Evolutionary conservation across 352 stramenopile genomes (phyloP).

Genomic region (Blastocystis sp.): DNA sequence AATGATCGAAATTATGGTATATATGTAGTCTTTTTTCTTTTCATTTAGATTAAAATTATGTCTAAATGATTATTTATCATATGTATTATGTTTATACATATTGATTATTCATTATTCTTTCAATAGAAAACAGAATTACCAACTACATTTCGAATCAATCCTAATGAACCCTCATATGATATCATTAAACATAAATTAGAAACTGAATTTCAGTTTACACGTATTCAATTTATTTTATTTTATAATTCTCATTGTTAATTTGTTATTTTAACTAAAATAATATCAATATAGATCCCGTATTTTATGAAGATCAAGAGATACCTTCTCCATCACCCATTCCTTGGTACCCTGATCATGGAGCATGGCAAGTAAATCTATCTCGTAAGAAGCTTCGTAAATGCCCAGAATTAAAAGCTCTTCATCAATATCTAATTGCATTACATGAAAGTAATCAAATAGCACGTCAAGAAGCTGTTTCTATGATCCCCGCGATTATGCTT

Average conservation of each 20-base stretch:
- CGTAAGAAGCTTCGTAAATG: conserved; percentile 50
- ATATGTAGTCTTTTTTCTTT: neutral
- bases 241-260: no score
- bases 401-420: conserved; percentile 69
- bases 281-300: no score
- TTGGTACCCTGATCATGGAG: conserved; percentile 65
- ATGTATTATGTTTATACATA: no score
- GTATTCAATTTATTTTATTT: no score
- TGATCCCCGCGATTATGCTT: conserved; percentile 90
- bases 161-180: conserved; percentile 59
- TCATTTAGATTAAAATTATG: conserved; percentile 52
- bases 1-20: conserved; percentile 64
- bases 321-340: conserved; percentile 47
- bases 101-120: neutral
- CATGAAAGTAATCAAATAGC: conserved; percentile 75
- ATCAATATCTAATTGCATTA: conserved; percentile 80
- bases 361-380: conserved; percentile 49
- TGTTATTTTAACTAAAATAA: no score
- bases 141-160: conserved; percentile 74
- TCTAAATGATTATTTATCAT: no score
- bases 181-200: conserved; percentile 63
- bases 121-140: conserved; percentile 55
- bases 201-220: conserved; percentile 56
- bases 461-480: conserved; percentile 89
- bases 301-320: conserved; percentile 42